Conservation (phyloP, 257 asterid genomes). For the Buddleja alternifolia region DNA sequence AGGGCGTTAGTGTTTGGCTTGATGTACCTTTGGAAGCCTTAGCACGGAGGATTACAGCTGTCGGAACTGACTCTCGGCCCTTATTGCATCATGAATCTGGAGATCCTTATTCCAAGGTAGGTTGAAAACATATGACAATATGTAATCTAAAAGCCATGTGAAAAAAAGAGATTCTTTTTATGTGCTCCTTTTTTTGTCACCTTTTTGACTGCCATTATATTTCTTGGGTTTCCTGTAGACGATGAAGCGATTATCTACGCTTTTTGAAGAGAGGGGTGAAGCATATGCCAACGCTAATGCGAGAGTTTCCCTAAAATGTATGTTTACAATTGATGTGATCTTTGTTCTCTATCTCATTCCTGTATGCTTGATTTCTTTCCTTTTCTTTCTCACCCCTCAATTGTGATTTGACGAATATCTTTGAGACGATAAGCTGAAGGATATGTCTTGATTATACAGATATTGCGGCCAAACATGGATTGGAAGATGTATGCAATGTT, state of each 20-base stretch:
- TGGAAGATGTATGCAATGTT: constrained; percentile 47
- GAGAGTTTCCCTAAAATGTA: constrained; percentile 58
- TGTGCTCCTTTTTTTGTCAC: too few relatives aligned
- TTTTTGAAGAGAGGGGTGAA: constrained; percentile 53
- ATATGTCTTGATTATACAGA: constrained; percentile 31
- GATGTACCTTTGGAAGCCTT: constrained; percentile 70
- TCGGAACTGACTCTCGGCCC: constrained; percentile 62
- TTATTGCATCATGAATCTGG: constrained; percentile 52
- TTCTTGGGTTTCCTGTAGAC: constrained; percentile 39
- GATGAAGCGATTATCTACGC: constrained; percentile 49
- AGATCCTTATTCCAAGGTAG: constrained; percentile 56
- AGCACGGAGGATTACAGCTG: constrained; percentile 56
- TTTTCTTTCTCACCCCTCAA: too few relatives aligned
- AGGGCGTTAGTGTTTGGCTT: constrained; percentile 61
- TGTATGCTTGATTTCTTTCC: background rate
- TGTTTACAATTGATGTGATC: background rate
- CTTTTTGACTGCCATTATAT: background rate
- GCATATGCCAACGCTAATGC: constrained; percentile 55
- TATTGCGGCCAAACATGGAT: constrained; percentile 51
- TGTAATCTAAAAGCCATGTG: too few relatives aligned
- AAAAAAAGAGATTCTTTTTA: too few relatives aligned
- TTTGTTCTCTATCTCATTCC: background rate
- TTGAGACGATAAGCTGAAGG: too few relatives aligned
- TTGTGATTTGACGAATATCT: too few relatives aligned
- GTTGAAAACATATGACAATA: background rate